Evolutionary conservation across 352 stramenopile species (phyloP), one percentile per base, ranked within the genome.

Genomic region (Phytophthora litchii): DNA sequence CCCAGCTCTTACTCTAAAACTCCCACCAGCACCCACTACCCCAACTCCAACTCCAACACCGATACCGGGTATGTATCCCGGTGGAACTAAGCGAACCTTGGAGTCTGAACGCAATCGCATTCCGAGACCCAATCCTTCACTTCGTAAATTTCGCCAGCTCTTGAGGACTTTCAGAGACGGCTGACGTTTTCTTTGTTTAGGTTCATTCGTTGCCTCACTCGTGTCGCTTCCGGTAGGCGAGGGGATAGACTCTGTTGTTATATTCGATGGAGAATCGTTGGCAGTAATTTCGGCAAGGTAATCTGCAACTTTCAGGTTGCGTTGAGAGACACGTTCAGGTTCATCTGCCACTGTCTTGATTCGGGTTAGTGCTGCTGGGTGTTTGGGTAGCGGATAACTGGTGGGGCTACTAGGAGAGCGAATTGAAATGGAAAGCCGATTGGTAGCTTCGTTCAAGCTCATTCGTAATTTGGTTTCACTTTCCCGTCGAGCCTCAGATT

Each of bases 311-410:
- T 80, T 43, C 25, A 89, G 41, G n/a, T 91, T 61, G 3, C 80
- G 72, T 49, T 86, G 74, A n/a, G 80, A 89, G 36, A 88, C 67
- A 4, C 80, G 72, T 1, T 91, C 80, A 2, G 80, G 78, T 42
- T 91, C 80, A 38, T 82, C 86, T 1, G 66, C 64, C 50, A 90
- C 53, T 4, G 35, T 19, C 3, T 62, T 48, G 12, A 29, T 12
- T 34, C 29, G 29, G 1, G 7, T 34, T 34, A 34, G 10, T 9
- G 57, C 12, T 12, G 4, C 46, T 13, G 58, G 52, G 1, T 68
- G 64, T 12, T 41, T 71, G 14, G 20, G 44, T 21, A 27, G 5
- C n/a, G n/a, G n/a, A n/a, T n/a, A n/a, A n/a, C n/a, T n/a, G n/a
- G n/a, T n/a, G 5, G 23, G 23, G 23, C 23, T 27, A 27, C 23